A percentile compares a stretch with the other conserved stretches of the same genome.
These are phyloP conservation scores for Lactifluus hygrophoroides DNA, from an alignment of 768 basidiomycete species.

Conservation along the genomic window DNA sequence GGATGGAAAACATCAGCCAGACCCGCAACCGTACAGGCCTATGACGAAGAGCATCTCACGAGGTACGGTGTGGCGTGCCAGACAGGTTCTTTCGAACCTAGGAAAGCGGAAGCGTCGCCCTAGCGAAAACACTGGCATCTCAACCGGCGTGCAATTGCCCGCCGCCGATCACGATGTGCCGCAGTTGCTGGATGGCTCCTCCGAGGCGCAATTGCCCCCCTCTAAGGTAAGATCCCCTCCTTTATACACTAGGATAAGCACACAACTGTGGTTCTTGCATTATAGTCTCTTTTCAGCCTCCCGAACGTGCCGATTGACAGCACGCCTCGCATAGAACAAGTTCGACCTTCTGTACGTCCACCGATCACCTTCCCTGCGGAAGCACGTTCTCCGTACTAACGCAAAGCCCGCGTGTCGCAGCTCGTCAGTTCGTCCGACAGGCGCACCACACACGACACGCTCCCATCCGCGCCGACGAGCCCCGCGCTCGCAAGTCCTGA, in stretches of 20 bases:
- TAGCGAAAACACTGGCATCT: neutral
- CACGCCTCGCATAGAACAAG: neutral
- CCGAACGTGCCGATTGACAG: conserved; percentile 4
- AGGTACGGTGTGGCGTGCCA: conserved; percentile 9
- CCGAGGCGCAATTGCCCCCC: neutral
- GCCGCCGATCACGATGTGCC: neutral
- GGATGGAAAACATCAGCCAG: conserved; percentile 11
- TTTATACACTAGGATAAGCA: too few species aligned
- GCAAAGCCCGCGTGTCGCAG: neutral
- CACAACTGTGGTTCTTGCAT: too few species aligned
- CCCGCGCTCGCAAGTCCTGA: neutral
- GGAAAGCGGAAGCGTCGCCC: conserved; percentile 12
- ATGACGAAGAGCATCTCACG: neutral
- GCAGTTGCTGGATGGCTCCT: neutral
- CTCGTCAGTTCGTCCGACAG: neutral
- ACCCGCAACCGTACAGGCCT: conserved; percentile 4
- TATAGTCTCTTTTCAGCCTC: conserved; percentile 5
- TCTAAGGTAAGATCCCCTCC: neutral
- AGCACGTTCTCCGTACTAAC: neutral
- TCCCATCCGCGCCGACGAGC: neutral
- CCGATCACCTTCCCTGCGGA: too few species aligned
- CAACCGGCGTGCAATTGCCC: neutral
- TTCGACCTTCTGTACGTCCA: neutral
- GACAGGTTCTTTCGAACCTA: neutral
- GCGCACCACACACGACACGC: conserved; percentile 3